phyloP scores from a whole-genome alignment of 1,284 basidiomycete species.

The Sphaerobolus stellatus region DNA sequence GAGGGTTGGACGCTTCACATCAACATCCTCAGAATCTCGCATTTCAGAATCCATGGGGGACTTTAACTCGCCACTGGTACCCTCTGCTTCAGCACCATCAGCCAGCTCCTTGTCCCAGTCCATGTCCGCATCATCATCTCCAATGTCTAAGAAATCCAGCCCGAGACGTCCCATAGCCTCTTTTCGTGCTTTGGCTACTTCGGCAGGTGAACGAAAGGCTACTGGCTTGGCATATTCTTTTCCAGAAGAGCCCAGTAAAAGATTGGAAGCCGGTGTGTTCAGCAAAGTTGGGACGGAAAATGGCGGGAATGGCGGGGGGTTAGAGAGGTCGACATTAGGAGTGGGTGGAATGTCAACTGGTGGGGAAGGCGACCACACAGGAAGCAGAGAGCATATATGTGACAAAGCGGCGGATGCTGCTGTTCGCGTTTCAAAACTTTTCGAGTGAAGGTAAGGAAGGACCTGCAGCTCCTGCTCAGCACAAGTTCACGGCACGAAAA shows the following conservation, averaged over 20 bases:
- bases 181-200: conserved; percentile 78
- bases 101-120: conserved; percentile 79
- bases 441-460: conserved; percentile 84
- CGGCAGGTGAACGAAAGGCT: conserved; percentile 63
- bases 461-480: too few species aligned
- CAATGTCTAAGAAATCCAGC: conserved; percentile 73
- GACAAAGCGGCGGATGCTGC: conserved; percentile 85
- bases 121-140: conserved; percentile 55
- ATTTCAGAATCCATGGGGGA: conserved; percentile 40
- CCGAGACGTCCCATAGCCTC: conserved; percentile 81
- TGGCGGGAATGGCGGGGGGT: conserved; percentile 58
- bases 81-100: conserved; percentile 25
- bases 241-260: conserved; percentile 83
- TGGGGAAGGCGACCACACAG: conserved; percentile 72
- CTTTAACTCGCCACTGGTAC: too few species aligned
- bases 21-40: conserved; percentile 15
- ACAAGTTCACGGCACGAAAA: too few species aligned
- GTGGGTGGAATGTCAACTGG: background rate
- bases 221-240: conserved; percentile 78
- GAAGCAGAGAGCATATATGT: conserved; percentile 81
- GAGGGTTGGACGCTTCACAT: conserved; percentile 2
- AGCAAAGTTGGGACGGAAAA: conserved; percentile 57
- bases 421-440: conserved; percentile 82
- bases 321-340: conserved; percentile 24
- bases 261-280: conserved; percentile 35